Evolutionary conservation across 1,284 basidiomycete species (phyloP).

Genomic region (Thecaphora frezii): DNA sequence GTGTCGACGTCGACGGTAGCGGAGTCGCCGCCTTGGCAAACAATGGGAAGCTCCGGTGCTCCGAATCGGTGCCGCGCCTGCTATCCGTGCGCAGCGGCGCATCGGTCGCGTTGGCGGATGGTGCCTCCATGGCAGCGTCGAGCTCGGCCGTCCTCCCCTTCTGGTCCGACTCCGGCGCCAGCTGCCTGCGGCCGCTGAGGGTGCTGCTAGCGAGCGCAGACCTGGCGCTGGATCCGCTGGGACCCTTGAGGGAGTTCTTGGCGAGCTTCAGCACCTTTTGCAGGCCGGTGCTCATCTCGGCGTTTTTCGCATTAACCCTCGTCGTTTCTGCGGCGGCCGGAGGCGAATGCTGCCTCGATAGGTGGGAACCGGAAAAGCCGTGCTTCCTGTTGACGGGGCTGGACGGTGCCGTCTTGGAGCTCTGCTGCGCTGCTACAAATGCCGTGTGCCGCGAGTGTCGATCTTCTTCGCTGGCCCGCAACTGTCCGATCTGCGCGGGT

Average conservation of each 20-base stretch:
- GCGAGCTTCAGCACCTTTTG: slow-evolving; percentile 21
- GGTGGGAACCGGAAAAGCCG: no score
- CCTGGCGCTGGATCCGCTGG: neutral
- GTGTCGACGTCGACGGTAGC: no score
- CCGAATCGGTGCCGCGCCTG: no score
- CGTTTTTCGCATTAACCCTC: neutral
- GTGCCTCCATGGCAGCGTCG: neutral
- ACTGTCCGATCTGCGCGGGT: neutral
- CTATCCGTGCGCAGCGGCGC: no score
- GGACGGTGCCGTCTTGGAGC: slow-evolving; percentile 4
- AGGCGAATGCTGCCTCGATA: neutral
- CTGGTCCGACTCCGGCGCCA: neutral
- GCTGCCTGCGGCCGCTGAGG: neutral
- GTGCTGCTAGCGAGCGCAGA: neutral
- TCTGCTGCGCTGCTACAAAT: neutral
- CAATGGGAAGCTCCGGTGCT: no score
- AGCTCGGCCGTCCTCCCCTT: no score
- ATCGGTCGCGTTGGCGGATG: no score
- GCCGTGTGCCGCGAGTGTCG: neutral
- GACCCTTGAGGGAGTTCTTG: slow-evolving; percentile 13
- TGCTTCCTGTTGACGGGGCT: neutral
- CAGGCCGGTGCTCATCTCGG: slow-evolving; percentile 13
- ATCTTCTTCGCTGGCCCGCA: no score
- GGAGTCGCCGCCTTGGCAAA: no score
- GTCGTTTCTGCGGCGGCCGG: neutral